Evolutionary conservation across 1,284 basidiomycete species (phyloP).

Genomic region (Xanthoconium separans): DNA sequence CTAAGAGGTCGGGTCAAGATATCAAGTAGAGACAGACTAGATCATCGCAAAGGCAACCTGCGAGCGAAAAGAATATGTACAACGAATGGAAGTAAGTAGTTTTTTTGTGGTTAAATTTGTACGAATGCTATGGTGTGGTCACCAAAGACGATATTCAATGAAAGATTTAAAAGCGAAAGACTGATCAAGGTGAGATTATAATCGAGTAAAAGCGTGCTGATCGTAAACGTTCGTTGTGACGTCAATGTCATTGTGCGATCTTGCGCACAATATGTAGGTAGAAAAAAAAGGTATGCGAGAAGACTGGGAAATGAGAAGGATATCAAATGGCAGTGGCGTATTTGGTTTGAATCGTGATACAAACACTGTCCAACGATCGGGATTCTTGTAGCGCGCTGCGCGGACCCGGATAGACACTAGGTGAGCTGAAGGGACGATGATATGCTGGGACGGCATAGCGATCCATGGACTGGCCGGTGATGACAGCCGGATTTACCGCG

Average conservation of each 20-base stretch:
- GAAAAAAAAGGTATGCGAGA: background rate
- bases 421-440: constrained; percentile 20
- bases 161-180: constrained; percentile 2
- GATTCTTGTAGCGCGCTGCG: constrained; percentile 1
- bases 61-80: constrained; percentile 5
- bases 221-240: constrained; percentile 16
- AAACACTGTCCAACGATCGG: constrained; percentile 9
- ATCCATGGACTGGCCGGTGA: background rate
- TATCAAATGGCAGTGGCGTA: constrained; percentile 8
- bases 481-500: background rate
- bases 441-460: constrained; percentile 7
- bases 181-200: constrained; percentile 4
- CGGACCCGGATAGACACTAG: constrained; percentile 8
- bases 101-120: too few species aligned
- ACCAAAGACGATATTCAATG: constrained; percentile 2
- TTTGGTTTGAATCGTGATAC: constrained; percentile 19
- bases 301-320: background rate
- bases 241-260: constrained; percentile 12
- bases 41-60: background rate
- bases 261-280: constrained; percentile 9
- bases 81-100: constrained; percentile 3
- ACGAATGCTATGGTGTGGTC: background rate
- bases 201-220: background rate
- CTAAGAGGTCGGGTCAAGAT: background rate
- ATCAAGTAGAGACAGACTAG: constrained; percentile 1